Evolutionary conservation across 2,329 filamentous ascomycete genomes (phyloP).

Genomic region (Alternaria sp.): DNA sequence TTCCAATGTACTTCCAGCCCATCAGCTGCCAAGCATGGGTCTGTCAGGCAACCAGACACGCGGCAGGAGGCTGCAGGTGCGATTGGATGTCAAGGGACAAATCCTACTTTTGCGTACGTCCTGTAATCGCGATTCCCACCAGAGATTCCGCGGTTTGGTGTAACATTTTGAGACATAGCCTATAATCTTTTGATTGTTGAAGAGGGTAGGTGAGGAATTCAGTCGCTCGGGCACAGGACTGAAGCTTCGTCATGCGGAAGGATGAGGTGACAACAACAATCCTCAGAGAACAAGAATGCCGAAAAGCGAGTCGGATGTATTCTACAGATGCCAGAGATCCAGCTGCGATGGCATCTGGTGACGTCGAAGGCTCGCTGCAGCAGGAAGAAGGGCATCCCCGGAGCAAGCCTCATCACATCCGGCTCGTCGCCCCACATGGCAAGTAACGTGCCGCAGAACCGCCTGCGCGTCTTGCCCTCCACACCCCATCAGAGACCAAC

Average conservation of each 20-base stretch:
- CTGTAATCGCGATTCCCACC: neutral
- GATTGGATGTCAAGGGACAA: neutral
- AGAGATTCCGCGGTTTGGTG: neutral
- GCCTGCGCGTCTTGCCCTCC: neutral
- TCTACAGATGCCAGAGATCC: neutral
- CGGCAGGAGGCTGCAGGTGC: neutral
- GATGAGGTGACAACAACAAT: neutral
- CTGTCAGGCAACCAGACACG: neutral
- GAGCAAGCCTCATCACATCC: neutral
- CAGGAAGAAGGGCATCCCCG: neutral
- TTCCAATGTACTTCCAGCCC: neutral
- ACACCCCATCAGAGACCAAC: neutral
- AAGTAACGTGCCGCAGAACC: slow-evolving; percentile 6
- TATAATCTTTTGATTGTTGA: neutral
- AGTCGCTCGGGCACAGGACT: neutral
- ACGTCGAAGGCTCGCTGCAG: neutral
- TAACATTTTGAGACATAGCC: neutral
- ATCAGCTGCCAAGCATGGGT: neutral
- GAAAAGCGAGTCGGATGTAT: neutral
- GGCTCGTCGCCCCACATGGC: slow-evolving; percentile 11
- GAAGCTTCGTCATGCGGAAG: neutral
- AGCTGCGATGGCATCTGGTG: neutral
- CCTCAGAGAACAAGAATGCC: neutral
- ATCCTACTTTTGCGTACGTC: neutral
- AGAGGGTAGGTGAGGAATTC: neutral